Conservation (phyloP, 2,329 filamentous ascomycete genomes). For the Xylariaceae sp. region DNA sequence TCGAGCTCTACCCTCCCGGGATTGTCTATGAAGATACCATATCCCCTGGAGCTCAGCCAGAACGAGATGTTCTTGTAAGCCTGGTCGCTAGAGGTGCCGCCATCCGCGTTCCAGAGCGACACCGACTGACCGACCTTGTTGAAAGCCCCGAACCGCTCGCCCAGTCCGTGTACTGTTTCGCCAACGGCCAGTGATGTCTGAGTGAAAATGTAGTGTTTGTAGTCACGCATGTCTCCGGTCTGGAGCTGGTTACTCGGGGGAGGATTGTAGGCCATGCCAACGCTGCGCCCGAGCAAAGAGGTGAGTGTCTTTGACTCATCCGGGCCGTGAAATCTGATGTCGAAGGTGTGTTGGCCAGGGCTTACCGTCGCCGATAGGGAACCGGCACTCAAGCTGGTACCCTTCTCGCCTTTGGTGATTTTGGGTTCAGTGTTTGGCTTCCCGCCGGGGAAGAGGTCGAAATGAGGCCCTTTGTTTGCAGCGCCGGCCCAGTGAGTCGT, state of each 20-base stretch:
- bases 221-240: constrained; percentile 47
- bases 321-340: constrained; percentile 50
- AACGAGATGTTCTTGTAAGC: constrained; percentile 71
- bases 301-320: constrained; percentile 48
- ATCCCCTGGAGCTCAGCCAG: constrained; percentile 67
- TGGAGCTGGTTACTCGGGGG: constrained; percentile 48
- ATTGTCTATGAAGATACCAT: constrained; percentile 72
- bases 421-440: constrained; percentile 36
- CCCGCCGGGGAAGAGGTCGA: constrained; percentile 53
- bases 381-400: constrained; percentile 48
- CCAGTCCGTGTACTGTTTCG: constrained; percentile 70
- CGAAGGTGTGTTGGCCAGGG: constrained; percentile 45
- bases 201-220: constrained; percentile 53
- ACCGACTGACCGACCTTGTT: constrained; percentile 71
- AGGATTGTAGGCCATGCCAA: constrained; percentile 54
- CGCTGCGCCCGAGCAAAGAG: constrained; percentile 49
- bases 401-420: constrained; percentile 36
- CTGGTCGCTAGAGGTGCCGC: constrained; percentile 64
- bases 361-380: constrained; percentile 48
- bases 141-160: constrained; percentile 72
- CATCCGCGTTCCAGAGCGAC: constrained; percentile 60
- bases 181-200: constrained; percentile 51
- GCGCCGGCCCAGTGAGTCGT: constrained; percentile 55
- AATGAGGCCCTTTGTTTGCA: constrained; percentile 47
- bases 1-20: constrained; percentile 67